Conservation (phyloP, 495 filamentous ascomycete genomes). For the Neurospora sp. region DNA sequence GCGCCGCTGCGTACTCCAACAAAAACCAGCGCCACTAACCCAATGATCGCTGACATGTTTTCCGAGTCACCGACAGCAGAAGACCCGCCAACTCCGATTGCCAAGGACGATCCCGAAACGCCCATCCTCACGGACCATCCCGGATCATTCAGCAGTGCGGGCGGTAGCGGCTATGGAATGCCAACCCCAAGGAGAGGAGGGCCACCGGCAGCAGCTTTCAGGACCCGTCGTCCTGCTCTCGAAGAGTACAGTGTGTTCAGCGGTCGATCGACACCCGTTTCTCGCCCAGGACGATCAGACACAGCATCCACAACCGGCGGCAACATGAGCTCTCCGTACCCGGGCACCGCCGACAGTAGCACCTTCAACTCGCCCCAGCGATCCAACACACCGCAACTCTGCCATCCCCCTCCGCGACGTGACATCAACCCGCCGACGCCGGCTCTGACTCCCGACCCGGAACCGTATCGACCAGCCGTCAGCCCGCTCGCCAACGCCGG, state of each 20-base stretch:
- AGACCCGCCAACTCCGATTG: background rate
- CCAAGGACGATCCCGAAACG: background rate
- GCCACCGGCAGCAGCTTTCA: background rate
- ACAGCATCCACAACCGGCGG: background rate
- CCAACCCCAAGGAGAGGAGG: background rate
- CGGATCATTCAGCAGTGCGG: background rate
- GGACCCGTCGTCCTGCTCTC: conserved; percentile 16
- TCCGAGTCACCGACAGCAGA: background rate
- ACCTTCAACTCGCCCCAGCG: conserved; percentile 6
- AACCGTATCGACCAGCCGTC: conserved; percentile 1
- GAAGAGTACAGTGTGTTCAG: conserved; percentile 18
- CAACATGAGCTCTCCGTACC: background rate
- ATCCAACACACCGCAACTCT: conserved; percentile 15
- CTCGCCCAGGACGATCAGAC: background rate
- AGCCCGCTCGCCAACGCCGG: conserved; percentile 10
- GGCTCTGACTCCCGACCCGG: background rate
- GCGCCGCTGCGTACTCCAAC: conserved; percentile 13
- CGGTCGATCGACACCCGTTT: background rate
- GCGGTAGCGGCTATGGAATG: background rate
- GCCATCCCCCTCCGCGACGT: conserved; percentile 6
- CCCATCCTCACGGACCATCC: background rate
- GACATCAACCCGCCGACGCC: conserved; percentile 3
- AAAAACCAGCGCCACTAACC: background rate
- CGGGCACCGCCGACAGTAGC: conserved; percentile 11
- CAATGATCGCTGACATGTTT: background rate